Conservation (phyloP, 2,329 filamentous ascomycete genomes). For the Monosporascus ibericus region DNA sequence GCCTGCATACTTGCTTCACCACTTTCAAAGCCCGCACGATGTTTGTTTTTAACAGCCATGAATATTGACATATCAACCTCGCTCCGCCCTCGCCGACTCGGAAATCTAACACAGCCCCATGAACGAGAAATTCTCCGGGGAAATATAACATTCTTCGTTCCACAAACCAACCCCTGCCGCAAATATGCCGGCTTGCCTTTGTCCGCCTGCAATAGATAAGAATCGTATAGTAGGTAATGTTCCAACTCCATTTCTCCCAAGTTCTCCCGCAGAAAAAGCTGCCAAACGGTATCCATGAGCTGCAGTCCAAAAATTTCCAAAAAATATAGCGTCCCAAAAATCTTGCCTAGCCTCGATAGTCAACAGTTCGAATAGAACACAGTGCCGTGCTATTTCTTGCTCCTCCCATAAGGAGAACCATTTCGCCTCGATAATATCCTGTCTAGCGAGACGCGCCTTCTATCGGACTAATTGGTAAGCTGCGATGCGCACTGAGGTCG, state of each 20-base stretch:
- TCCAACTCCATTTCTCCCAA: constrained; percentile 18
- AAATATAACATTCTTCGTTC: neutral
- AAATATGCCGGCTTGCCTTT: neutral
- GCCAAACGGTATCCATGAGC: constrained; percentile 24
- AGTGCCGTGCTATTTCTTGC: constrained; percentile 5
- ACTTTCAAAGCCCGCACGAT: too few species aligned
- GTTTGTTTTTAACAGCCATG: too few species aligned
- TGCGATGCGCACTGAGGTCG: constrained; percentile 58
- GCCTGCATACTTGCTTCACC: too few species aligned
- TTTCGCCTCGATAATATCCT: neutral
- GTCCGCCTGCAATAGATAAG: too few species aligned
- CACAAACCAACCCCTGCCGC: neutral
- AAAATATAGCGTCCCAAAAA: constrained; percentile 10
- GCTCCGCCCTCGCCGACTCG: neutral
- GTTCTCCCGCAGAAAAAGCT: constrained; percentile 4
- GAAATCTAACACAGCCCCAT: neutral
- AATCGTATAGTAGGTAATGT: constrained; percentile 3
- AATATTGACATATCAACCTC: neutral
- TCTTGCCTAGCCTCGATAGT: neutral
- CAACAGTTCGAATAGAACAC: constrained; percentile 4
- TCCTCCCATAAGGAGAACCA: neutral
- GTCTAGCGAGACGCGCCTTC: constrained; percentile 32
- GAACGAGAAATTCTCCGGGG: neutral
- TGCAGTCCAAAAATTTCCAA: constrained; percentile 11
- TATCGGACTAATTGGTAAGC: constrained; percentile 53